Conservation (phyloP, 1,284 basidiomycete species). For the Cryptococcus wingfieldii region DNA sequence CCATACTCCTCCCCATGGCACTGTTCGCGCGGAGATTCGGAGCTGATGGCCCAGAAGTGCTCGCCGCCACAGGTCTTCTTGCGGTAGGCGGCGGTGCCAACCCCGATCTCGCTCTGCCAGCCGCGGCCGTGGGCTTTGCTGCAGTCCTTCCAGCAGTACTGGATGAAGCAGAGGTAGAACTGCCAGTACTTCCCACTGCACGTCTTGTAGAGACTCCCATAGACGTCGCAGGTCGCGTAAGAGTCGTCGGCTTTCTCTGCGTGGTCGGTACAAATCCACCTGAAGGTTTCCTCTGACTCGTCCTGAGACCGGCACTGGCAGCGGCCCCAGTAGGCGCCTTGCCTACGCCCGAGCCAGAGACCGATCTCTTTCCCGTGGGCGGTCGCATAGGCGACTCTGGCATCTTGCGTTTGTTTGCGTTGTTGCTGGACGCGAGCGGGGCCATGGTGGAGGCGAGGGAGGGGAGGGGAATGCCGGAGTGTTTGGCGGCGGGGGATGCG, state of each 20-base stretch:
- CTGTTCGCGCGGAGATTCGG: background rate
- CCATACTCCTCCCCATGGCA: conserved; percentile 22
- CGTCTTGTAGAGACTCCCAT: conserved; percentile 13
- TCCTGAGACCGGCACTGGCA: conserved; percentile 1
- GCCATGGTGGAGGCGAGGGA: conserved; percentile 10
- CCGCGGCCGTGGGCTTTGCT: conserved; percentile 2
- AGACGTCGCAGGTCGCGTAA: conserved; percentile 14
- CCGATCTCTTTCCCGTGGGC: conserved; percentile 25
- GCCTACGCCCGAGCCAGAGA: conserved; percentile 9
- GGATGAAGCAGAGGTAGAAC: conserved; percentile 9
- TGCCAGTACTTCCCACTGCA: conserved; percentile 12
- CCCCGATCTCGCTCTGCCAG: background rate
- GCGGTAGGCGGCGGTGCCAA: conserved; percentile 16
- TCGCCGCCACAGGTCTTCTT: conserved; percentile 9
- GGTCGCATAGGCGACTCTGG: conserved; percentile 26
- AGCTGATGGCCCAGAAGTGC: conserved; percentile 8
- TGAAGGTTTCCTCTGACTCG: conserved; percentile 16
- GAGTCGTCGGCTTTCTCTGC: conserved; percentile 15
- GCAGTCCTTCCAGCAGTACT: conserved; percentile 7
- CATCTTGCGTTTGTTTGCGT: conserved; percentile 34
- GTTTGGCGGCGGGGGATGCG: conserved; percentile 23
- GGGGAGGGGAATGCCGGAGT: conserved; percentile 12
- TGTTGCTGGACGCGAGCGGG: conserved; percentile 14
- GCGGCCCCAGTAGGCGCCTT: conserved; percentile 11
- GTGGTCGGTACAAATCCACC: conserved; percentile 27